phyloP scores from a whole-genome alignment of 345 rosid species.

The Erysimum cheiranthoides region DNA sequence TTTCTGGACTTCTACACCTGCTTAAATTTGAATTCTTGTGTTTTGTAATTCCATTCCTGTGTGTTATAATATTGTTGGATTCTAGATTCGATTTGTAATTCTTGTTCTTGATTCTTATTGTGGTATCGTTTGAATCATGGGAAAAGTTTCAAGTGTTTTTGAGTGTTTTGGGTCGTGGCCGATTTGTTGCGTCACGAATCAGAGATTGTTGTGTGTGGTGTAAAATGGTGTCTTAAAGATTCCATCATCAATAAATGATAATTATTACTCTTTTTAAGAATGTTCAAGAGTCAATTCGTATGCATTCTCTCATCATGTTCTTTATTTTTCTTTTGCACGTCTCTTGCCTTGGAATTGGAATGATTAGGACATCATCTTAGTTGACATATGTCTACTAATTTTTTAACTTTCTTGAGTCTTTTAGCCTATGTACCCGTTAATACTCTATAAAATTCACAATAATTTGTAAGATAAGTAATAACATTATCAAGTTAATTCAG shows the following conservation, averaged over 20 bases:
- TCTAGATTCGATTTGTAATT: conserved; percentile 34
- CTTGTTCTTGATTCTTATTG: conserved; percentile 39
- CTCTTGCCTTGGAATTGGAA: conserved; percentile 27
- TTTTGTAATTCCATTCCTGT: not conserved
- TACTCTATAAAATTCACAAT: not conserved
- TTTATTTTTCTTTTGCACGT: conserved; percentile 19
- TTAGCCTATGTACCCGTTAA: not conserved
- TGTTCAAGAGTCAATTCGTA: conserved; percentile 29
- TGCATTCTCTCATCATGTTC: conserved; percentile 18
- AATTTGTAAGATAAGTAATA: not conserved
- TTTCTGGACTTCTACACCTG: conserved; percentile 71
- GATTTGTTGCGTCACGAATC: conserved; percentile 35
- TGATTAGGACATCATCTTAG: conserved; percentile 16
- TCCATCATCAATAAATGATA: conserved; percentile 17
- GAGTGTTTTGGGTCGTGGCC: conserved; percentile 25
- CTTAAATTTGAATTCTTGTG: conserved; percentile 40
- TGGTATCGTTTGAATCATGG: conserved; percentile 17
- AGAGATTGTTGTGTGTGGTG: conserved; percentile 11
- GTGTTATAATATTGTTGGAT: conserved; percentile 9
- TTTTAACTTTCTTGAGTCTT: not conserved
- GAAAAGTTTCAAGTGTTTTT: not conserved
- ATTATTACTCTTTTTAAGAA: conserved; percentile 37
- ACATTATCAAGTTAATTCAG: not conserved
- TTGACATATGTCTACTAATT: not conserved
- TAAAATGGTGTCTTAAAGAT: conserved; percentile 31